Base-by-base conservation (phyloP, 495 filamentous ascomycete species). In the Neurospora pannonica region DNA sequence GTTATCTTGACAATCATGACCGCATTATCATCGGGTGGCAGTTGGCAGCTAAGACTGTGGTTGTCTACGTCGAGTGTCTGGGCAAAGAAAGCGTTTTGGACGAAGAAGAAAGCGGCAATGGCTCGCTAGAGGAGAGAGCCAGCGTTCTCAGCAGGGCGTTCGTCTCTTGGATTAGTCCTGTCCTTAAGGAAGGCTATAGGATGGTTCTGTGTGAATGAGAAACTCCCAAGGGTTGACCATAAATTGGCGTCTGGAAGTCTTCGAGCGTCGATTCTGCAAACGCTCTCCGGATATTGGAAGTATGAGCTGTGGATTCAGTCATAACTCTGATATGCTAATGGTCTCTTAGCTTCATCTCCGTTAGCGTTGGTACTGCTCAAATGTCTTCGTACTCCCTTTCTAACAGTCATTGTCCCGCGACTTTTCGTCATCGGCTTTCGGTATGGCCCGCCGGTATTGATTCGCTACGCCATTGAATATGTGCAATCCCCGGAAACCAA, bases 121-220 rank as follows among this genome's bases (percentile, higher is more conserved):
- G 17, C 7, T 70, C 86, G 2, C 85, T 84, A 0, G 86, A 85
- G 70, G 86, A 90, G 10, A 82, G 85, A 21, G 85, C 84, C 54
- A 85, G 84, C 67, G 76, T 82, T 7, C 70, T 85, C 3, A 72
- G 77, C 38, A 80, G 81, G 71, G 78, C 78, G 0, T 82, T 92
- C 13, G 91, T 92, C 76, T 87, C 79, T 80, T 93, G 91, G 91
- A 82, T 92, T 70, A 89, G 89, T 74, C 82, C 83, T 1, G 75
- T 92, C 36, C 87, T 93, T 70, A 77, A 74, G n/a, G 73, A 76
- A 38, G 89, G 89, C 0, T 88, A 86, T 74, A 79, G 70, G 3
- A 84, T 78, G 13, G 71, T 84, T 17, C 79, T 92, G 0, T n/a
- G 71, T 79, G 4, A 75, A 83, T 7, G 79, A 86, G 24, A 86